Evolutionary conservation across 805 yeast species (phyloP), one percentile per base, ranked within the genome.

Genomic region (Candida pini): DNA sequence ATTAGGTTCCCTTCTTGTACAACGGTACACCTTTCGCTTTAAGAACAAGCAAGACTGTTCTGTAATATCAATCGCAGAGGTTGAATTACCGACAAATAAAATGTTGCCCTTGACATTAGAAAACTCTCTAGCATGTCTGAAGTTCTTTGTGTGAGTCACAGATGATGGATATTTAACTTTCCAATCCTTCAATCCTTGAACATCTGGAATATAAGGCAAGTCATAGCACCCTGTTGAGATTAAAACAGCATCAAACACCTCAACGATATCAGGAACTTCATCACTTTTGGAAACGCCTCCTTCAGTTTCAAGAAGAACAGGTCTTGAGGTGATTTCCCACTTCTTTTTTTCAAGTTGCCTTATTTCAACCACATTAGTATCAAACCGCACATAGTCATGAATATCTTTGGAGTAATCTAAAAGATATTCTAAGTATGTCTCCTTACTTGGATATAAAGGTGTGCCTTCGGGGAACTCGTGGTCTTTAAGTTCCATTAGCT

Each of bases 1-100:
- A 14, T 49, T 34, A 40, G 62, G 59, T 20, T 61, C 67, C 2
- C 76, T 68, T 43, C 82, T 62, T 10, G 66, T 59, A 9, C 80
- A 68, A 39, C 75, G 68, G 48, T 68, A 66, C 10, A 78, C 62
- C 6, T 49, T 53, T 33, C 57, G 62, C 17, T 66, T 56, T 29
- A 72, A 59, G 3, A 40, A 49, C 2, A 63, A 60, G 2, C 77
- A 71, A 14, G 78, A 49, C 50, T 82, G 89, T 37, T 68, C 69
- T 2, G 86, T 73, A 27, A 83, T 63, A 48, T 85, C 95, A 9
- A 75, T 69, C 10, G 87, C 94, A 25, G 85, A 76, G 2, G 89
- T 79, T 4, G 80, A 76, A 45, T 77, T 80, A 0, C 95, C 95
- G 12, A 85, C 73, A 6, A 84, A 69, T 28, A 85, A 54, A 12